These are phyloP conservation scores for Odonthalia washingtoniensis DNA, from an alignment of 31 red algal species.

Conservation along the genomic window DNA sequence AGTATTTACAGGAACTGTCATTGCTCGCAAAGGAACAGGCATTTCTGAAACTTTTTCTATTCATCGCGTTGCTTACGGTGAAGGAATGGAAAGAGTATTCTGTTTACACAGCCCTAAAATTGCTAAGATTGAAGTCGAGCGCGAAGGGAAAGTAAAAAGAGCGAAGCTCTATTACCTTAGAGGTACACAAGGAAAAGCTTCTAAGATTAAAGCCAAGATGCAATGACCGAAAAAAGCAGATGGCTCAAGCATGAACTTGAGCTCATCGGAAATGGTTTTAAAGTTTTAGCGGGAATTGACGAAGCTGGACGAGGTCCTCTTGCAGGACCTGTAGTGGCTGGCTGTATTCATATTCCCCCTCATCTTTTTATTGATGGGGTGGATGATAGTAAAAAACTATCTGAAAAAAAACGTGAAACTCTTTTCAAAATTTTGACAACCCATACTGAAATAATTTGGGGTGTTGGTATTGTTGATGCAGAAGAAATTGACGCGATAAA, in stretches of 20 bases:
- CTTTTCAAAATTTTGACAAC: constrained; percentile 5
- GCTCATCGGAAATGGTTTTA: constrained; percentile 9
- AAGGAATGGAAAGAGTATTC: constrained; percentile 49
- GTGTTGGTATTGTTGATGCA: background rate
- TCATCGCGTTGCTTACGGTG: constrained; percentile 41
- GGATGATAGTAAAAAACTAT: constrained; percentile 46
- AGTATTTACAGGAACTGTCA: constrained; percentile 42
- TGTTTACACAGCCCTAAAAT: constrained; percentile 20
- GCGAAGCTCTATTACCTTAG: constrained; percentile 53
- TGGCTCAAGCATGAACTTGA: no score
- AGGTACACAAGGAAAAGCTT: constrained; percentile 28
- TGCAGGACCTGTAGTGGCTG: constrained; percentile 60
- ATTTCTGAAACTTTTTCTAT: constrained; percentile 40
- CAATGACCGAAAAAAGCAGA: no score
- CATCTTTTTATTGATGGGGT: constrained; percentile 3
- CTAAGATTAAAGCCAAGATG: constrained; percentile 32
- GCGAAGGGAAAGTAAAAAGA: constrained; percentile 34
- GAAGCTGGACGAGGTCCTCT: constrained; percentile 65
- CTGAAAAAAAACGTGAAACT: constrained; percentile 31
- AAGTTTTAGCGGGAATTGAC: constrained; percentile 50
- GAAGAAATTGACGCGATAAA: constrained; percentile 44
- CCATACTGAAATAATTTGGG: background rate
- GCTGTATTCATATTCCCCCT: constrained; percentile 19
- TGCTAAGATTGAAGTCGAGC: constrained; percentile 33
- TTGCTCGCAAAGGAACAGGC: constrained; percentile 9